phyloP scores from a whole-genome alignment of 176 grass and related monocot genomes.

The Lolium multiflorum region DNA sequence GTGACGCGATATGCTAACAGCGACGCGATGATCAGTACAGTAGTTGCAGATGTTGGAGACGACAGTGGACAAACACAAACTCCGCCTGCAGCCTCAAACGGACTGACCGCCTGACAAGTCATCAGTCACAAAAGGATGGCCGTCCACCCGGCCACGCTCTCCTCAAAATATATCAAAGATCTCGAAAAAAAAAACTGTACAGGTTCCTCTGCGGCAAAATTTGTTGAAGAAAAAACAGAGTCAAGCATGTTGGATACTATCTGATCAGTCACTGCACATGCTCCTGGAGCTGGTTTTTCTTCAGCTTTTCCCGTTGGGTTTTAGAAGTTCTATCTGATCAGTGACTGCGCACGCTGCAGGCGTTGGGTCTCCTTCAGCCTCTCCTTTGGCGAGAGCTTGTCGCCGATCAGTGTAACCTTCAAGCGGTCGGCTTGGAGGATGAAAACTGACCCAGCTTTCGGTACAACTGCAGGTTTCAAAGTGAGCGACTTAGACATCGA shows the following conservation, averaged over 20 bases:
- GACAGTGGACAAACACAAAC: no score
- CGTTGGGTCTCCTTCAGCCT: slow-evolving; percentile 49
- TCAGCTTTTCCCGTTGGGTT: slow-evolving; percentile 39
- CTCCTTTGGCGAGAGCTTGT: slow-evolving; percentile 72
- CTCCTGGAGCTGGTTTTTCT: slow-evolving; percentile 39
- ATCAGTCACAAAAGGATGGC: no score
- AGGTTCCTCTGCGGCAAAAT: neutral
- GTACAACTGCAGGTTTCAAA: slow-evolving; percentile 69
- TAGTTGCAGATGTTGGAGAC: no score
- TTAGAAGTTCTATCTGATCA: slow-evolving; percentile 47
- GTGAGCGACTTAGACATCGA: neutral
- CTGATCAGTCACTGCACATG: slow-evolving; percentile 39
- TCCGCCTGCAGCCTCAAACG: no score
- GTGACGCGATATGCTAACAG: no score
- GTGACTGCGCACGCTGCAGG: slow-evolving; percentile 45
- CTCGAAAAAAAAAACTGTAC: neutral
- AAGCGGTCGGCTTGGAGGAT: slow-evolving; percentile 79
- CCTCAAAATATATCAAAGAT: neutral
- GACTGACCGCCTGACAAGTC: no score
- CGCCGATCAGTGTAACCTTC: slow-evolving; percentile 73
- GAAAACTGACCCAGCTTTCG: slow-evolving; percentile 87
- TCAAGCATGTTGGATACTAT: slow-evolving; percentile 17
- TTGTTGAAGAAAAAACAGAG: neutral
- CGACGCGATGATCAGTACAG: no score
- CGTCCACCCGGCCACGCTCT: no score